Evolutionary conservation across 805 yeast species (phyloP), one percentile per base, ranked within the genome.

Genomic region (Brettanomyces bruxellensis): DNA sequence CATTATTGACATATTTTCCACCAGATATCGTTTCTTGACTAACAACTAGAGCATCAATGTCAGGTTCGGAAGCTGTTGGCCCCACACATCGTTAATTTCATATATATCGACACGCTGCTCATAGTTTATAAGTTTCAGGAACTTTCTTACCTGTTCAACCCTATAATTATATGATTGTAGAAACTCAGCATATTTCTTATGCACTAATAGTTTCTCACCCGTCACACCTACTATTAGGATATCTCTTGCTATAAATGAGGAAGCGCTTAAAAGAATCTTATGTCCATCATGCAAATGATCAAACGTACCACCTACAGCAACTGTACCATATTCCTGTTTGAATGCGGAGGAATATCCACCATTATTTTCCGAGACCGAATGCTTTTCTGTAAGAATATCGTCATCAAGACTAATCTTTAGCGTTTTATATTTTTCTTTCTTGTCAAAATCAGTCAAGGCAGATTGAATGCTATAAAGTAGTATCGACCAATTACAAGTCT

Each of bases 221-320:
- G 98, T 88, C 3, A 93, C 69, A 0, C 99, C 99, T 5, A 93
- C 71, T 43, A 91, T 83, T 12, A 93, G 66, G 23, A 63, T 66
- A 2, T 61, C 54, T 3, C 64, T 55, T 0, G 95, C 71, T 6
- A 86, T 52, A 56, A 80, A 88, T 0, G 80, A 78, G 0, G 95
- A 72, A 49, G 86, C 70, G 0, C 93, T 81, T 8, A 93, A 69
- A 25, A 93, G 68, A 28, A 93, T 83, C 61, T 86, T 87, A 65
- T 93, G 99, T 0, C 98, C 99, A 58, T 85, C 95, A 56, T 93
- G 99, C 35, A 93, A 59, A 65, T 93, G 98, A 59, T 93, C 99
- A 67, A 93, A 93, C 0, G 99, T 93, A 0, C 99, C 99, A 0
- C 99, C 99, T 1, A 91, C 81, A 0, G 96, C 91, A 12, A 55